Conservation (phyloP, 2,329 filamentous ascomycete genomes). For the Chrysoporthe cubensis region DNA sequence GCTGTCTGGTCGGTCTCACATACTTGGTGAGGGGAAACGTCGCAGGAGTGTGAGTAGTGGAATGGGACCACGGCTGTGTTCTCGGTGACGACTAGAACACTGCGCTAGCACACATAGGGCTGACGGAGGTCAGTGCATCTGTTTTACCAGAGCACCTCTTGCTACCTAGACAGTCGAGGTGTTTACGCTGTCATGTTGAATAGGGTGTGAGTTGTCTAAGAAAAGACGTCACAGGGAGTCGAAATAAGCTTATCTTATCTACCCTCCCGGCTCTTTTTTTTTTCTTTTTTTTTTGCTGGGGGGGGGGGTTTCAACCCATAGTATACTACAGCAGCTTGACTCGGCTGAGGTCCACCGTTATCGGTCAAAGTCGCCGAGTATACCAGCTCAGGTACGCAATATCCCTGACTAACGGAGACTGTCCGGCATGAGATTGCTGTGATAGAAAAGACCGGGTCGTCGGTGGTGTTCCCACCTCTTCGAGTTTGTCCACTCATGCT, state of each 20-base stretch:
- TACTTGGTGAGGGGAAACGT: neutral
- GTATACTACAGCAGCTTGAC: neutral
- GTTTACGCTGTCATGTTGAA: neutral
- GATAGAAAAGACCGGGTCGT: slow-evolving; percentile 9
- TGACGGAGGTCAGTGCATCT: neutral
- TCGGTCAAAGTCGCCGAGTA: slow-evolving; percentile 12
- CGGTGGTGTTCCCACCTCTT: neutral
- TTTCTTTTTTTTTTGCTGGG: neutral
- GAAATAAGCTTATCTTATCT: slow-evolving; percentile 20
- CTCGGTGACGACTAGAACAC: neutral
- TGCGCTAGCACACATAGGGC: neutral
- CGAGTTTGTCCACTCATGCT: neutral
- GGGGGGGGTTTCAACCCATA: too few relatives aligned
- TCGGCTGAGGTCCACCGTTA: slow-evolving; percentile 14
- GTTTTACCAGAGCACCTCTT: neutral
- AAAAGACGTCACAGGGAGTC: neutral
- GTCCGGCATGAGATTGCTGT: neutral
- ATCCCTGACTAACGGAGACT: slow-evolving; percentile 3
- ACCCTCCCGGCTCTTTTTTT: neutral
- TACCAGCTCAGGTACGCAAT: neutral
- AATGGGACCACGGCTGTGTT: neutral
- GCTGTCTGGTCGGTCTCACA: too few relatives aligned
- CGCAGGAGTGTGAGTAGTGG: neutral
- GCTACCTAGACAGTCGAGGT: neutral
- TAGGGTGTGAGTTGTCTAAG: neutral